These are phyloP conservation scores for Calonectria hawksworthii DNA, from an alignment of 2,329 filamentous ascomycete genomes.

Conservation along the genomic window DNA sequence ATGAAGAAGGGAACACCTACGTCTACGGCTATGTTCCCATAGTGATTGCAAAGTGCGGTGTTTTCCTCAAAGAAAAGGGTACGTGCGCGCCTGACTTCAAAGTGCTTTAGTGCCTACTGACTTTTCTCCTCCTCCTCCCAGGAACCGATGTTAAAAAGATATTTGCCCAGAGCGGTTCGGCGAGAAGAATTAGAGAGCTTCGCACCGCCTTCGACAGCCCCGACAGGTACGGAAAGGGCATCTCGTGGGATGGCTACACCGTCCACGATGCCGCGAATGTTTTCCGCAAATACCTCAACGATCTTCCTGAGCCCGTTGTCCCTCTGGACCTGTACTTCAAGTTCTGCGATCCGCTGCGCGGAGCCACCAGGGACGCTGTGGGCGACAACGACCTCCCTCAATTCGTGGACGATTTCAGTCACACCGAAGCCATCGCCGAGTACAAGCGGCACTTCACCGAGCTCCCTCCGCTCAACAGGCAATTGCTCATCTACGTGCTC, in stretches of 20 bases:
- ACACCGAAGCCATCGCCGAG: constrained; percentile 79
- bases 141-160: constrained; percentile 96
- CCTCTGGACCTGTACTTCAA: constrained; percentile 92
- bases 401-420: constrained; percentile 73
- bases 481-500: constrained; percentile 94
- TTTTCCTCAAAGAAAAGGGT: constrained; percentile 99
- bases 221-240: constrained; percentile 93
- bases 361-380: constrained; percentile 78
- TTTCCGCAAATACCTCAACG: constrained; percentile 93
- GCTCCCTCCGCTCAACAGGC: constrained; percentile 91
- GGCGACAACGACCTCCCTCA: constrained; percentile 78
- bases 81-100: constrained; percentile 47
- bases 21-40: constrained; percentile 99
- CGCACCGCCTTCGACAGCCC: constrained; percentile 93
- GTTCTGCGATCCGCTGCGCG: constrained; percentile 86
- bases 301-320: constrained; percentile 96
- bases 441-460: constrained; percentile 95
- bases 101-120: not conserved
- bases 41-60: constrained; percentile 97
- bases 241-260: constrained; percentile 97
- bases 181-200: constrained; percentile 98
- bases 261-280: constrained; percentile 99
- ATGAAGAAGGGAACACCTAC: constrained; percentile 93
- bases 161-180: constrained; percentile 94
- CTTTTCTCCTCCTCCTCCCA: too few relatives aligned